Evolutionary conservation across 2,329 filamentous ascomycete genomes (phyloP).

Genomic region (Fusarium succisae): DNA sequence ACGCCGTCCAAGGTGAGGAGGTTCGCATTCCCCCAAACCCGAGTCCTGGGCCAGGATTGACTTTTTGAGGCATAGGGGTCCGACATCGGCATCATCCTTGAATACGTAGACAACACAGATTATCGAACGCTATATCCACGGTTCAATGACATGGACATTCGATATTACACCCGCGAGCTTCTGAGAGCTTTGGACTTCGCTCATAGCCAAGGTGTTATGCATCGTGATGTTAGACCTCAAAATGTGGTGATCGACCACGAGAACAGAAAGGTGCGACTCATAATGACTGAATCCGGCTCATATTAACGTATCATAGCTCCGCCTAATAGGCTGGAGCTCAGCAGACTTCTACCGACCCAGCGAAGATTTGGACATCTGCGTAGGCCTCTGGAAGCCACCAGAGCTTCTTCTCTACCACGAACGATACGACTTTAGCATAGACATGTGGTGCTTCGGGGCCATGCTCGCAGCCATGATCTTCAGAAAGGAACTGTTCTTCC

Average conservation of each 20-base stretch:
- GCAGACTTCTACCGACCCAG: neutral
- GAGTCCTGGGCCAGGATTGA: neutral
- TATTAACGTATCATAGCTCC: neutral
- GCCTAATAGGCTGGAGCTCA: slow-evolving; percentile 20
- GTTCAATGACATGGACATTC: neutral
- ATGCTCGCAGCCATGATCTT: slow-evolving; percentile 99
- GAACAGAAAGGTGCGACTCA: neutral
- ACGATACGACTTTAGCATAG: slow-evolving; percentile 96
- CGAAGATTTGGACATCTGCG: neutral
- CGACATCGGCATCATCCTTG: slow-evolving; percentile 9
- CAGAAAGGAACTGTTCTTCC: slow-evolving; percentile 98
- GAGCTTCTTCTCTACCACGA: slow-evolving; percentile 94
- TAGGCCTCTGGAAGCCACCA: slow-evolving; percentile 71
- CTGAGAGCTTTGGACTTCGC: slow-evolving; percentile 9
- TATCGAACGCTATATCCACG: neutral
- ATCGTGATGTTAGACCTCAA: slow-evolving; percentile 10
- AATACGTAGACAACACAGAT: slow-evolving; percentile 13
- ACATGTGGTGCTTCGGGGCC: slow-evolving; percentile 98
- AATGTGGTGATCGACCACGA: slow-evolving; percentile 15
- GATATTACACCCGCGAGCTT: slow-evolving; percentile 8
- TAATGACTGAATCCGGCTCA: rapidly evolving
- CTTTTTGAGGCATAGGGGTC: neutral
- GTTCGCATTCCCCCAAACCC: neutral
- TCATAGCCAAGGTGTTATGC: slow-evolving; percentile 2
- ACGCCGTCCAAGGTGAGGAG: slow-evolving; percentile 10